phyloP scores from a whole-genome alignment of 2,329 filamentous ascomycete species.

The Scedosporium apiospermum region DNA sequence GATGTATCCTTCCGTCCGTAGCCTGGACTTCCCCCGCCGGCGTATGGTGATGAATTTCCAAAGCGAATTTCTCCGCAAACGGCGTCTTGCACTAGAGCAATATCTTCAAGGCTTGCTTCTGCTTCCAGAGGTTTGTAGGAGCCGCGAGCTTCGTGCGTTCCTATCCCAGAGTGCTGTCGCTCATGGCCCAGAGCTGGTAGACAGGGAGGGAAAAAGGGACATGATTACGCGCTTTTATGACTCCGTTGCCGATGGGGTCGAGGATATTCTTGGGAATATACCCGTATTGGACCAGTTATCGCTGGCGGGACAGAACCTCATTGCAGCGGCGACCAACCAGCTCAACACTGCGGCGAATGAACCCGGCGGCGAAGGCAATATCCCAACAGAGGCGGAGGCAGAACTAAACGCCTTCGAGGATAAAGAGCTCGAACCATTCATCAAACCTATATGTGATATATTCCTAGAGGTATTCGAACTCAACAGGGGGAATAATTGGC shows the following conservation, averaged over 20 bases:
- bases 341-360: conserved; percentile 46
- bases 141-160: conserved; percentile 83
- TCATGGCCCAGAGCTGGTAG: conserved; percentile 41
- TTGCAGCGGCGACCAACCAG: conserved; percentile 63
- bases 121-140: conserved; percentile 87
- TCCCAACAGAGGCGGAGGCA: conserved; percentile 73
- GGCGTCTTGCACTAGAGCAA: conserved; percentile 70
- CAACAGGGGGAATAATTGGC: conserved; percentile 93
- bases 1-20: conserved; percentile 77
- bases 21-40: conserved; percentile 83
- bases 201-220: conserved; percentile 58
- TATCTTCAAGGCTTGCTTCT: conserved; percentile 77
- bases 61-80: conserved; percentile 88
- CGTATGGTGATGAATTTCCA: conserved; percentile 95
- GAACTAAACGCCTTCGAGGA: conserved; percentile 90
- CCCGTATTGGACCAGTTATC: conserved; percentile 92
- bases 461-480: conserved; percentile 94
- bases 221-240: conserved; percentile 94
- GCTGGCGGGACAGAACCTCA: conserved; percentile 81
- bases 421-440: conserved; percentile 83
- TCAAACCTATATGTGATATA: conserved; percentile 96
- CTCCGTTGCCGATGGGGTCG: conserved; percentile 94
- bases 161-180: conserved; percentile 78
- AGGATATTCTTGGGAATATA: conserved; percentile 93
- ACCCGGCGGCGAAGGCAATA: conserved; percentile 37